Evolutionary conservation across 495 filamentous ascomycete species (phyloP).

Genomic region (Lasiosphaeris hirsuta): DNA sequence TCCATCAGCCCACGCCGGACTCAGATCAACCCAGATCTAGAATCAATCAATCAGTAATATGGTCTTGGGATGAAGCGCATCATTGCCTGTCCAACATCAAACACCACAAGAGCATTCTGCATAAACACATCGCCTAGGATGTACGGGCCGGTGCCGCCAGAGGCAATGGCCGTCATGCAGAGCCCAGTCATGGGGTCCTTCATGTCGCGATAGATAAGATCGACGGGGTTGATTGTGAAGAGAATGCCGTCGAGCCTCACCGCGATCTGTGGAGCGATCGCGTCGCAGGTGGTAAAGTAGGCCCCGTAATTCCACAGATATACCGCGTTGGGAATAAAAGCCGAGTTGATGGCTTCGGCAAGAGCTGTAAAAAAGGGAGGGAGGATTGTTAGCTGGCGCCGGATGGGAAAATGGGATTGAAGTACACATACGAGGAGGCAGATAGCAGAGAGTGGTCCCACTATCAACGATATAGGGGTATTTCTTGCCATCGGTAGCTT

Average conservation of each 20-base stretch:
- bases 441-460: constrained; percentile 44
- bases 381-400: neutral
- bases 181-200: constrained; percentile 36
- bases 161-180: constrained; percentile 49
- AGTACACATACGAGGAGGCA: constrained; percentile 32
- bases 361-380: constrained; percentile 26
- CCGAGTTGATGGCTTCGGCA: constrained; percentile 47
- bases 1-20: too few relatives aligned
- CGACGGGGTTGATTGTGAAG: constrained; percentile 53
- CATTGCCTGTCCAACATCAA: constrained; percentile 56
- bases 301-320: constrained; percentile 43
- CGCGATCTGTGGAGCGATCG: constrained; percentile 50
- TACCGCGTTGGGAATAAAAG: constrained; percentile 53
- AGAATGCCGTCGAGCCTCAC: constrained; percentile 47
- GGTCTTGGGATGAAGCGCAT: constrained; percentile 45
- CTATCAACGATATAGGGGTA: constrained; percentile 48
- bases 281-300: constrained; percentile 55
- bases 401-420: neutral
- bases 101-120: constrained; percentile 61
- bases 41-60: constrained; percentile 26
- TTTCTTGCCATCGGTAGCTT: constrained; percentile 27
- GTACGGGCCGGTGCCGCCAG: constrained; percentile 40
- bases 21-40: too few relatives aligned
- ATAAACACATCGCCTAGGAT: constrained; percentile 63
- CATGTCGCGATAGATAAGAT: constrained; percentile 49